Evolutionary conservation across 352 stramenopile species (phyloP).

Genomic region (Phytophthora lateralis): DNA sequence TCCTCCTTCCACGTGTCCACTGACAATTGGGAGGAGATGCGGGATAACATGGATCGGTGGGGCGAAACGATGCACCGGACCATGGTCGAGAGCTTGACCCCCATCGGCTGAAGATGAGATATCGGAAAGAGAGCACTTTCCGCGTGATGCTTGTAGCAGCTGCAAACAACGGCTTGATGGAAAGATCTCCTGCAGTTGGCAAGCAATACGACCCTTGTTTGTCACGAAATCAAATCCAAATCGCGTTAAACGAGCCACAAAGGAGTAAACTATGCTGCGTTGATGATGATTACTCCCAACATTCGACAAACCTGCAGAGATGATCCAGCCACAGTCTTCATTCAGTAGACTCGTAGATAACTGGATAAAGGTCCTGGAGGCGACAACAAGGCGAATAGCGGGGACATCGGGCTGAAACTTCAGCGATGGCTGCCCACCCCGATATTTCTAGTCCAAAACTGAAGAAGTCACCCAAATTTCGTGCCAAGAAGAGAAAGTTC

Average conservation of each 20-base stretch:
- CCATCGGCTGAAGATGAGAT: slow-evolving; percentile 9
- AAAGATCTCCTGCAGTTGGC: not conserved
- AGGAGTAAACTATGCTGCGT: not conserved
- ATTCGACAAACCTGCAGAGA: not conserved
- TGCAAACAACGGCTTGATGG: not conserved
- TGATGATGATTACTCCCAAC: not conserved
- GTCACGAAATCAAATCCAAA: not conserved
- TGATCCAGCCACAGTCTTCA: not conserved
- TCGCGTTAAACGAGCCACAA: not conserved
- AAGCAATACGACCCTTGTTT: not conserved
- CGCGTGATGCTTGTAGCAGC: not conserved
- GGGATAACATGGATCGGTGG: slow-evolving; percentile 44
- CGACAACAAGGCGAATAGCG: not conserved
- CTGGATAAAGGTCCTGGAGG: not conserved
- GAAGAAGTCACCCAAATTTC: not conserved
- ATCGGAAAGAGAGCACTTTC: not conserved
- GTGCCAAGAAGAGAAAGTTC: slow-evolving; percentile 4
- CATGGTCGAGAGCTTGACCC: slow-evolving; percentile 34
- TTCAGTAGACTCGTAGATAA: not conserved
- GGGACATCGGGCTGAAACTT: not conserved
- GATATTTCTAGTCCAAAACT: not conserved
- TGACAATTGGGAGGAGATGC: slow-evolving; percentile 36
- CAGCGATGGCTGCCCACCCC: not conserved
- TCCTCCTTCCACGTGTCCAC: slow-evolving; percentile 32
- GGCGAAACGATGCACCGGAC: slow-evolving; percentile 37